Evolutionary conservation across 129 eudicot species (phyloP).

Genomic region (Rutidosis leptorrhynchoides): DNA sequence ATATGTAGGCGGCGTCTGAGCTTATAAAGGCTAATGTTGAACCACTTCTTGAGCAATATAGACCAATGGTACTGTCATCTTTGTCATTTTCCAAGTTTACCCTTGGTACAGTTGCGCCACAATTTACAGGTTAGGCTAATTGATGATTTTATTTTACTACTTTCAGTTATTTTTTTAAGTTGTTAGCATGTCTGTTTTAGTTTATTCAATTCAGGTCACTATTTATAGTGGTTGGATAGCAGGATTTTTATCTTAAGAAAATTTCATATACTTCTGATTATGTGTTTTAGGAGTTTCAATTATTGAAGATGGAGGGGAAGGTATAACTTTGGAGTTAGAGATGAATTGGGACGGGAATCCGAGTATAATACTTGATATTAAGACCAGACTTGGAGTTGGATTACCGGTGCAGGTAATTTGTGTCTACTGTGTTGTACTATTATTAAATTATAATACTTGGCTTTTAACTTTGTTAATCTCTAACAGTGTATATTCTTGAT

Average conservation of each 20-base stretch:
- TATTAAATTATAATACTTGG: slow-evolving; percentile 3
- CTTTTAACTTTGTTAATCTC: slow-evolving; percentile 1
- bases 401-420: slow-evolving; percentile 87
- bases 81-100: slow-evolving; percentile 83
- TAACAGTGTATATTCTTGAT: not conserved
- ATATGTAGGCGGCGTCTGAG: slow-evolving; percentile 86
- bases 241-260: slow-evolving; percentile 3
- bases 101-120: slow-evolving; percentile 94
- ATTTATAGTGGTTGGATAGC: slow-evolving; percentile 8
- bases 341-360: slow-evolving; percentile 99
- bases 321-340: slow-evolving; percentile 94
- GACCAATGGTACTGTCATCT: slow-evolving; percentile 71
- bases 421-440: not conserved
- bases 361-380: slow-evolving; percentile 81
- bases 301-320: slow-evolving; percentile 67
- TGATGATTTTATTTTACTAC: not conserved
- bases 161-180: not conserved
- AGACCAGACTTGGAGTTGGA: slow-evolving; percentile 83
- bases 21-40: slow-evolving; percentile 85
- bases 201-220: not conserved
- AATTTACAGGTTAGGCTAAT: slow-evolving; percentile 71
- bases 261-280: not conserved
- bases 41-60: slow-evolving; percentile 84
- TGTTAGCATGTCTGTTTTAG: not conserved
- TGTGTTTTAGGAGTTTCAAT: slow-evolving; percentile 63